Base-by-base conservation (phyloP, 73 alveolate species). In the Tetrahymena elliotti region DNA sequence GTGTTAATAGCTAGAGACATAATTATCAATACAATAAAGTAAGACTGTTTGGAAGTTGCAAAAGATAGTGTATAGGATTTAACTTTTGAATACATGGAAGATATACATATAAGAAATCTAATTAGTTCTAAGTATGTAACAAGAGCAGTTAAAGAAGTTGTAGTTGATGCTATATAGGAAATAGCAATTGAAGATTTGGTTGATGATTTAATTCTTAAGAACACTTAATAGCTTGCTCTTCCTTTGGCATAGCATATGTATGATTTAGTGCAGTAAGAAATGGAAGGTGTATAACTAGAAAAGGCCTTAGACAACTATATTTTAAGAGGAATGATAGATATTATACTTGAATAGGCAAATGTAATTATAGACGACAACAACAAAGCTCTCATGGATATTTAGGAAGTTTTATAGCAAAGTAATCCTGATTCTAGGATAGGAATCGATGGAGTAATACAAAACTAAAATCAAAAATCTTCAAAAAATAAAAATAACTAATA, bases 121-220 rank as follows among this genome's bases (percentile, higher is more conserved):
- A 88, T 94, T 41, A 94, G 93, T 27, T 94, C 84, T 6, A 88
- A 94, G n/a, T 53, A 84, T 6, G 92, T 94, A 33, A 94, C 96
- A n/a, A 88, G 83, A 52, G 83, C 96, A 0, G 40, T 94, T n/a
- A 94, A 94, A 53, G 83, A 47, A 31, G 93, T 94, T n/a, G 93
- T 94, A 6, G 68, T 94, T 18, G 96, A 94, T 36, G 96, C 96
- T 41, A 52, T 94, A 5, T 94, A 94, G 47, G 96, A 94, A 83
- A 83, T 94, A 10, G 95, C 95, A 4, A 94, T 94, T 18, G 96
- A 94, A 34, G 83, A 94, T 40, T 94, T 84, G 34, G 40, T 94
- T 34, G 94, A 94, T 84, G 95, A 94, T 33, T 94, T 94, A 84
- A n/a, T 53, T 40, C 35, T 53, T 38, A 84, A 84, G 37, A 84